Percentiles rank a stretch among this genome's conserved stretches.
phyloP scores from a whole-genome alignment of 129 eudicot species.

The Rutidosis leptorrhynchoides region DNA sequence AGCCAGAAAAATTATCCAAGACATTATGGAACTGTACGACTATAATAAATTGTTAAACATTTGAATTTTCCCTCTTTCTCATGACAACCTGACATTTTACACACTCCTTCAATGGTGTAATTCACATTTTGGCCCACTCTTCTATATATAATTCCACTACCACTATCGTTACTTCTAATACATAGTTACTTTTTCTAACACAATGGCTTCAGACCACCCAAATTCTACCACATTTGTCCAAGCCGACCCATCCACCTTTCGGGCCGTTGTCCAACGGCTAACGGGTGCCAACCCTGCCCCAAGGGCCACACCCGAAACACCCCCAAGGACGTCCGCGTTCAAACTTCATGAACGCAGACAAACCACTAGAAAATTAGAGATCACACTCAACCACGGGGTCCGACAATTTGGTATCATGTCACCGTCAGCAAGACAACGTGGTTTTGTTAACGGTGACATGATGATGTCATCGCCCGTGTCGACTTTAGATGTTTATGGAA shows the following conservation, averaged over 20 bases:
- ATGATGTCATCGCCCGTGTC: constrained; percentile 73
- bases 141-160: constrained; percentile 16
- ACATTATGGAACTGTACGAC: neutral
- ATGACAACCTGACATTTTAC: constrained; percentile 16
- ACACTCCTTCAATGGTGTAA: constrained; percentile 18
- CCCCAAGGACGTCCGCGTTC: constrained; percentile 45
- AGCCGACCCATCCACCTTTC: constrained; percentile 67
- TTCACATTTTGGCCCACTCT: constrained; percentile 11
- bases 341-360: constrained; percentile 74
- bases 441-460: constrained; percentile 25
- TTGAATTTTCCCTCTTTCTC: constrained; percentile 32
- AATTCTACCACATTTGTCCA: constrained; percentile 68
- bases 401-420: constrained; percentile 16
- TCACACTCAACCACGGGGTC: constrained; percentile 44
- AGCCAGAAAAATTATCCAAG: neutral
- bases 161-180: neutral
- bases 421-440: constrained; percentile 28
- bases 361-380: constrained; percentile 55
- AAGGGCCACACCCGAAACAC: constrained; percentile 27
- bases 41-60: constrained; percentile 9
- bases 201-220: constrained; percentile 33
- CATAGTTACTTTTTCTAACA: constrained; percentile 11
- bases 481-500: constrained; percentile 53
- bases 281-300: constrained; percentile 41
- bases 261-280: constrained; percentile 62